Conservation (phyloP, 306 rosid genomes). For the Fagus crenata region DNA sequence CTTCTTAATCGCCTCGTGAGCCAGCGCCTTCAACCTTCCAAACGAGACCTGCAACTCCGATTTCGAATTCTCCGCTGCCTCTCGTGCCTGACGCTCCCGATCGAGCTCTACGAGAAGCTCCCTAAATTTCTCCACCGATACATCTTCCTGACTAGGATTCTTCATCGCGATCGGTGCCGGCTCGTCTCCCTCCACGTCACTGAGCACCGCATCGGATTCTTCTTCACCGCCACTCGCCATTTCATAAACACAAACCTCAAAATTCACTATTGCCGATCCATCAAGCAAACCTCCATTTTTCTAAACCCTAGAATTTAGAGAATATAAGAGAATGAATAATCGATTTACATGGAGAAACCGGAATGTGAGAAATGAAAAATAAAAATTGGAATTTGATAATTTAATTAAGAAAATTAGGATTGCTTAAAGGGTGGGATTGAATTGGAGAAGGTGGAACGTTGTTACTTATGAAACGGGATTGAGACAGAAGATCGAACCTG, state of each 20-base stretch:
- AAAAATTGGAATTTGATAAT: background rate
- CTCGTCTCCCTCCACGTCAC: slow-evolving; percentile 87
- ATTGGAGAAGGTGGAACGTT: background rate
- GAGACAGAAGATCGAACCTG: slow-evolving; percentile 25
- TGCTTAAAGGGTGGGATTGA: background rate
- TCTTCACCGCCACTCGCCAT: slow-evolving; percentile 70
- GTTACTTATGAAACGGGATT: background rate
- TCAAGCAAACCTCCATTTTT: slow-evolving; percentile 23
- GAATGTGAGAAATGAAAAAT: no score
- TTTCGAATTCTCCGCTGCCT: slow-evolving; percentile 67
- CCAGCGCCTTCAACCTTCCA: slow-evolving; percentile 64
- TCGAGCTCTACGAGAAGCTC: slow-evolving; percentile 82
- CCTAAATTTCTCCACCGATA: slow-evolving; percentile 56
- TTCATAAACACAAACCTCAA: slow-evolving; percentile 4
- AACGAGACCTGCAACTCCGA: slow-evolving; percentile 69
- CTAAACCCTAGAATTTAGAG: slow-evolving; percentile 48
- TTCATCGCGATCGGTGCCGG: slow-evolving; percentile 43
- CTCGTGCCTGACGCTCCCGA: slow-evolving; percentile 77
- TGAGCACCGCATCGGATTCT: slow-evolving; percentile 81
- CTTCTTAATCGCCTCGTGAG: slow-evolving; percentile 83
- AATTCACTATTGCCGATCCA: slow-evolving; percentile 30
- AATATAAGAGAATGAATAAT: background rate
- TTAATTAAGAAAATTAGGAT: background rate
- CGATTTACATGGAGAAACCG: no score
- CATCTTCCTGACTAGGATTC: slow-evolving; percentile 49